Conservation (phyloP, 345 rosid species). For the Aethionema arabicum region DNA sequence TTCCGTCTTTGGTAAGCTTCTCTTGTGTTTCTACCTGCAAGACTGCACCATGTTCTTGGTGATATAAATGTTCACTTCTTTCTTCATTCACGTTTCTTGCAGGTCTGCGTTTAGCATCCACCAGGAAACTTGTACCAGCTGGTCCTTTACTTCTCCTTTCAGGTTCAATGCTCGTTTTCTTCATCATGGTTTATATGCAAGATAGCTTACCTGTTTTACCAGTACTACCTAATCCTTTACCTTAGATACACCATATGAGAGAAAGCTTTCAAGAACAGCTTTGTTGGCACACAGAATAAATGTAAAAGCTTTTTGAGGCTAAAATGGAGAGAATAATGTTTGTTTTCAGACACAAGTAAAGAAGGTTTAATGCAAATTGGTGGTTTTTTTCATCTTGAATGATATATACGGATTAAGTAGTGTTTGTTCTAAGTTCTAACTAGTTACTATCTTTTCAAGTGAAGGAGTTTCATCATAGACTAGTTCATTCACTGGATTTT, state of each 20-base stretch:
- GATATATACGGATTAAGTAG: too few relatives aligned
- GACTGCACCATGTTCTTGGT: conserved; percentile 8
- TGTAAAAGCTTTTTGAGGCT: conserved; percentile 23
- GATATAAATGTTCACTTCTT: conserved; percentile 1
- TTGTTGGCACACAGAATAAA: conserved; percentile 28
- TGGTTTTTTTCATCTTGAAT: too few relatives aligned
- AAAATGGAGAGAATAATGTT: conserved; percentile 15
- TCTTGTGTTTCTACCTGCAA: conserved; percentile 18
- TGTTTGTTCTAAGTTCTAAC: conserved; percentile 5
- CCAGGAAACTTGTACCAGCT: conserved; percentile 60
- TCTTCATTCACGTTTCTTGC: conserved; percentile 29
- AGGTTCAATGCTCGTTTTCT: conserved; percentile 51
- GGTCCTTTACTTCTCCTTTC: conserved; percentile 72
- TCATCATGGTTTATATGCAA: conserved; percentile 43
- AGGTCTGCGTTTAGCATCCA: conserved; percentile 75
- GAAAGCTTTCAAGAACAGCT: conserved; percentile 15
- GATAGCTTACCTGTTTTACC: conserved; percentile 32
- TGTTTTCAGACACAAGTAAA: conserved; percentile 2
- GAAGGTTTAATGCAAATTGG: background rate
- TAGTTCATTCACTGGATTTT: conserved; percentile 56
- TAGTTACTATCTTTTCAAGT: conserved; percentile 22
- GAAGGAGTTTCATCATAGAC: conserved; percentile 37
- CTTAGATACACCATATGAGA: conserved; percentile 24
- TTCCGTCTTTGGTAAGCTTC: conserved; percentile 59
- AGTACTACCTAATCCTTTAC: conserved; percentile 26